Evolutionary conservation across 192 early-diverging fungal species (phyloP).

Genomic region (Mortierella hygrophila): DNA sequence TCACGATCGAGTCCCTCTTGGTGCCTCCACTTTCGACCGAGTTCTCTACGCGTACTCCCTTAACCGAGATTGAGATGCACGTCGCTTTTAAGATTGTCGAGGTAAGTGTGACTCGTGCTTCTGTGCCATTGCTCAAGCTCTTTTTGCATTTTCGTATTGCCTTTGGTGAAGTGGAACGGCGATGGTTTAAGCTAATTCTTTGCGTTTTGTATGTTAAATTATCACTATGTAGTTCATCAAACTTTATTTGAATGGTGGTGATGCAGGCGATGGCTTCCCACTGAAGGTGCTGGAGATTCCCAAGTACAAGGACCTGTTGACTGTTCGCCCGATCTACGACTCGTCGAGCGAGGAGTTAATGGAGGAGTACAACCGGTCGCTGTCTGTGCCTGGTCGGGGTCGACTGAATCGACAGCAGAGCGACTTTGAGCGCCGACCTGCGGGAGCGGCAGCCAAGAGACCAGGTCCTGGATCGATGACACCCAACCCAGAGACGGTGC

Average conservation of each 20-base stretch:
- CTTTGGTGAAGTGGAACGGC: background rate
- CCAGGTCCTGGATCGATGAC: constrained; percentile 29
- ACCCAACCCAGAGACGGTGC: constrained; percentile 62
- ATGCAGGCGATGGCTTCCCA: constrained; percentile 73
- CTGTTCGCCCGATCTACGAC: constrained; percentile 76
- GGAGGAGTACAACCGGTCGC: constrained; percentile 64
- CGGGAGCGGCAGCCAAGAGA: constrained; percentile 17
- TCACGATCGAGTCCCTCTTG: constrained; percentile 75
- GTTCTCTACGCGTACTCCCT: constrained; percentile 68
- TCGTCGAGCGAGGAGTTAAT: constrained; percentile 75
- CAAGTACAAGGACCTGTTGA: constrained; percentile 75
- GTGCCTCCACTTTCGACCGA: constrained; percentile 77
- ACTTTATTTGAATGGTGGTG: constrained; percentile 79
- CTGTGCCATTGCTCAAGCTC: background rate
- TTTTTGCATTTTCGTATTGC: no score
- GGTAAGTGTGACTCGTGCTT: constrained; percentile 37
- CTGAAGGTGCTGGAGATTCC: constrained; percentile 71
- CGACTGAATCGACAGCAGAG: constrained; percentile 49
- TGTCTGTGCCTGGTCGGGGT: constrained; percentile 43
- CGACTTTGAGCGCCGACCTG: constrained; percentile 41
- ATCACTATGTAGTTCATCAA: constrained; percentile 67
- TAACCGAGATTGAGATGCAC: constrained; percentile 73
- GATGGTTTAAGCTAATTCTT: background rate
- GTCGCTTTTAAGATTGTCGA: constrained; percentile 79
- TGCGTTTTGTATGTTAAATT: background rate